Evolutionary conservation across 2,329 filamentous ascomycete species (phyloP).

Genomic region (Xylariaceae sp.): DNA sequence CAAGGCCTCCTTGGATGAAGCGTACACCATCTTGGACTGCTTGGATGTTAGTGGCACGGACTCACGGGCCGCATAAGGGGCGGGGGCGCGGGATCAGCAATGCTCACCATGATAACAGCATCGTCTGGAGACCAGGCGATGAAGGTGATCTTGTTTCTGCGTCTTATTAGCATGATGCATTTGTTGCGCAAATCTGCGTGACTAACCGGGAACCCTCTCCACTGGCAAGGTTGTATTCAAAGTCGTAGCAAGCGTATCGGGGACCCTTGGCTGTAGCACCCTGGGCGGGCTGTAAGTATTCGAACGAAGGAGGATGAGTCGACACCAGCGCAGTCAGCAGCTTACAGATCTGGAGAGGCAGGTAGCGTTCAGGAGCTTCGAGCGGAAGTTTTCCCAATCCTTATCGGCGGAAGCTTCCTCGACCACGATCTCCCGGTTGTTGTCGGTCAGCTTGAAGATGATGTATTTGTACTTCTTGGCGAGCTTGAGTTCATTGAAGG

Average conservation of each 20-base stretch:
- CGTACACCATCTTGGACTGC: slow-evolving; percentile 81
- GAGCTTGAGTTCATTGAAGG: slow-evolving; percentile 80
- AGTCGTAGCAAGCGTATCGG: slow-evolving; percentile 81
- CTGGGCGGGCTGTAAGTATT: slow-evolving; percentile 41
- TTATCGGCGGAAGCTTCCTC: slow-evolving; percentile 63
- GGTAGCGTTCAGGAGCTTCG: slow-evolving; percentile 69
- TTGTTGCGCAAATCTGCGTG: slow-evolving; percentile 27
- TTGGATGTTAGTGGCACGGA: slow-evolving; percentile 15
- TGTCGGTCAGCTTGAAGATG: slow-evolving; percentile 81
- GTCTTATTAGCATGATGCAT: slow-evolving; percentile 11
- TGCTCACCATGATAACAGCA: slow-evolving; percentile 66
- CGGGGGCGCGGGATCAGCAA: background rate
- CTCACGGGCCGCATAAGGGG: no score
- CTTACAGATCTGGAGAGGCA: slow-evolving; percentile 64
- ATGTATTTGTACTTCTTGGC: slow-evolving; percentile 78
- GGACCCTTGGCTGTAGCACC: slow-evolving; percentile 60
- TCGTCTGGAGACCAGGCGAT: slow-evolving; percentile 78
- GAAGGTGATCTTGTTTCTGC: slow-evolving; percentile 72
- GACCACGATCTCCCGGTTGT: slow-evolving; percentile 76
- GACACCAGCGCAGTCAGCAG: background rate
- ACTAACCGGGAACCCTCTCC: slow-evolving; percentile 65
- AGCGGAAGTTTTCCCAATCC: slow-evolving; percentile 68
- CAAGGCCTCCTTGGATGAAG: slow-evolving; percentile 79
- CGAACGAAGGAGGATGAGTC: slow-evolving; percentile 10
- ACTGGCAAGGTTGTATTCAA: slow-evolving; percentile 66